phyloP scores from a whole-genome alignment of 495 filamentous ascomycete species.

The Viridothelium virens region DNA sequence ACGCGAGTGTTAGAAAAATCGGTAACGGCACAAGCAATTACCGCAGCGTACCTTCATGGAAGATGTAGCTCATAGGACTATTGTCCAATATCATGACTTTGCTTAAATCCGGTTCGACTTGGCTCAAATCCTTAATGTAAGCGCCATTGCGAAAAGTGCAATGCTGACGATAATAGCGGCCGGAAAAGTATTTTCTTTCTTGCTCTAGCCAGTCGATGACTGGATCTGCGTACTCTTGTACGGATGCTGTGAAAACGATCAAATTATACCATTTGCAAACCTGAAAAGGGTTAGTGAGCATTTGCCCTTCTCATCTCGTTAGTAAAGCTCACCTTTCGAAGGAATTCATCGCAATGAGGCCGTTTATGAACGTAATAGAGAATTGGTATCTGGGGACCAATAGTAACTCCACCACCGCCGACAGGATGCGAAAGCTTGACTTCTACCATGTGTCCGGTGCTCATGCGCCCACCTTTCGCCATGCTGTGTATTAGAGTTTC shows the following conservation, averaged over 20 bases:
- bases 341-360: constrained; percentile 92
- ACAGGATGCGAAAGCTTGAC: constrained; percentile 70
- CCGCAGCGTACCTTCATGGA: constrained; percentile 73
- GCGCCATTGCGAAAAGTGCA: constrained; percentile 91
- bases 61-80: constrained; percentile 95
- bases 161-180: constrained; percentile 88
- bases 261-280: constrained; percentile 97
- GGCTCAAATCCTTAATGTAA: constrained; percentile 95
- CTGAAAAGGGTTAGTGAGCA: constrained; percentile 28
- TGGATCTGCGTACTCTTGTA: constrained; percentile 97
- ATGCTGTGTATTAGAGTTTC: constrained; percentile 97
- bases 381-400: constrained; percentile 89
- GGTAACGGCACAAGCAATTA: not conserved
- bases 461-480: constrained; percentile 92
- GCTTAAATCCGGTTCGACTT: constrained; percentile 90
- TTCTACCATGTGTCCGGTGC: constrained; percentile 96
- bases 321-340: constrained; percentile 59
- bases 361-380: constrained; percentile 98
- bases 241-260: constrained; percentile 93
- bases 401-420: constrained; percentile 38
- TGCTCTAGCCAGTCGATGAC: constrained; percentile 98
- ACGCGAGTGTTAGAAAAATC: not conserved
- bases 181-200: constrained; percentile 90
- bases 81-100: constrained; percentile 99
- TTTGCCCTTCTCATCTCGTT: not conserved